These are phyloP conservation scores for Alternaria sp. DNA, from an alignment of 2,329 filamentous ascomycete genomes.

Conservation along the genomic window DNA sequence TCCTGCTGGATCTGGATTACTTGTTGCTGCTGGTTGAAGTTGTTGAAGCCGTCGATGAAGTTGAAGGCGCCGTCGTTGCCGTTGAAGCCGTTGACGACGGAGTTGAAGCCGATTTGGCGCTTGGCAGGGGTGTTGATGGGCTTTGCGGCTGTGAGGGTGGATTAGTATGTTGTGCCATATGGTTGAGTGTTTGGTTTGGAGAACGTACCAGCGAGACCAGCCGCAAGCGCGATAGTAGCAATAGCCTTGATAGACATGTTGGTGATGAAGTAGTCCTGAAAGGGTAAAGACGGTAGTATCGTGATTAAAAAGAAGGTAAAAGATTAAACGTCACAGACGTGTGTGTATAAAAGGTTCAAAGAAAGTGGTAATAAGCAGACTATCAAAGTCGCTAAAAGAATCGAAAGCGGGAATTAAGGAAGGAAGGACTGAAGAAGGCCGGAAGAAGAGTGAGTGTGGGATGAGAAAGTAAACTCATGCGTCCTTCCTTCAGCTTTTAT, in stretches of 20 bases:
- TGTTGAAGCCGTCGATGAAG: constrained; percentile 40
- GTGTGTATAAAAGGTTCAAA: constrained; percentile 32
- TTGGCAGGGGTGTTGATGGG: constrained; percentile 31
- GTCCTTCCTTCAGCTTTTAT: constrained; percentile 38
- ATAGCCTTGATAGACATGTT: constrained; percentile 41
- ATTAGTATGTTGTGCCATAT: constrained; percentile 15
- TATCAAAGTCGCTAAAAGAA: constrained; percentile 45
- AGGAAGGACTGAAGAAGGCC: constrained; percentile 18
- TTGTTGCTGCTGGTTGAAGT: constrained; percentile 39
- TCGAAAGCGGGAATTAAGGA: constrained; percentile 33
- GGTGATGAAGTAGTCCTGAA: constrained; percentile 1
- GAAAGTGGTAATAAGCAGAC: constrained; percentile 34
- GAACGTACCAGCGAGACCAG: constrained; percentile 41
- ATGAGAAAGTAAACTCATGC: constrained; percentile 19
- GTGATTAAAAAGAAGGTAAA: constrained; percentile 31
- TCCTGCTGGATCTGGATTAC: constrained; percentile 38
- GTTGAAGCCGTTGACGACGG: constrained; percentile 25
- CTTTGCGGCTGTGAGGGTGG: constrained; percentile 30
- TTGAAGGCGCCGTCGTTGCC: constrained; percentile 33
- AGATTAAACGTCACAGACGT: constrained; percentile 44
- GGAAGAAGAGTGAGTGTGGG: constrained; percentile 28
- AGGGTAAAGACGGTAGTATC: constrained; percentile 14
- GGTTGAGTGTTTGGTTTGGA: not conserved
- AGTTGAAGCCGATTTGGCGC: constrained; percentile 21
- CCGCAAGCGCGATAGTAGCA: constrained; percentile 38